These are phyloP conservation scores for Paramecium sonneborni DNA, from an alignment of 73 alveolate species.

Conservation along the genomic window DNA sequence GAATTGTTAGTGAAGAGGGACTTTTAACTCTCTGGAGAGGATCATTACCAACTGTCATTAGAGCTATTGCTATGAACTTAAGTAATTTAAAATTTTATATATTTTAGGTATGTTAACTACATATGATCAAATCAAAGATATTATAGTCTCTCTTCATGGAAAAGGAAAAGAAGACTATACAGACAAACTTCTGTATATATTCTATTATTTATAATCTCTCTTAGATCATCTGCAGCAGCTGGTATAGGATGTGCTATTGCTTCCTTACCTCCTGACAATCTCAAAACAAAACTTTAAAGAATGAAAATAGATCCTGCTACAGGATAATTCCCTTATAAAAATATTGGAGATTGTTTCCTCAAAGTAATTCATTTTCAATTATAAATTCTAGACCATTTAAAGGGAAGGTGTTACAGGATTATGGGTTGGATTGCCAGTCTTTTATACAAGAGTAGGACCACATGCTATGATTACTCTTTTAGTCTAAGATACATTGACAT, in stretches of 20 bases:
- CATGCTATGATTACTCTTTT: conserved; percentile 83
- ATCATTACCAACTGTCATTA: conserved; percentile 83
- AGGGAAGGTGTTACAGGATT: conserved; percentile 82
- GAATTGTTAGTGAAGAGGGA: conserved; percentile 89
- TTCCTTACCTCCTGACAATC: conserved; percentile 86
- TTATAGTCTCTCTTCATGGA: conserved; percentile 63
- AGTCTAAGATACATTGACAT: conserved; percentile 49
- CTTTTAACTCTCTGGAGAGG: conserved; percentile 85
- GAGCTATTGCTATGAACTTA: conserved; percentile 73
- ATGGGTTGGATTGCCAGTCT: conserved; percentile 86
- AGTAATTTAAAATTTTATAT: conserved; percentile 70
- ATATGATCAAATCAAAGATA: conserved; percentile 86
- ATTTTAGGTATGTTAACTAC: conserved; percentile 71
- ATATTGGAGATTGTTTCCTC: conserved; percentile 72
- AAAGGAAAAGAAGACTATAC: conserved; percentile 56
- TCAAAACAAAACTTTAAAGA: conserved; percentile 78
- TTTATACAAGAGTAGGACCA: conserved; percentile 78
- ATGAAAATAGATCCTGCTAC: conserved; percentile 70
- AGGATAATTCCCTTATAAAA: conserved; percentile 77
- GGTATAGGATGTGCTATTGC: conserved; percentile 78
- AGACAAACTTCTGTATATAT: neutral
- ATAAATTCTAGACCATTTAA: neutral
- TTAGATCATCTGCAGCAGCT: conserved; percentile 71
- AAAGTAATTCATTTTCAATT: conserved; percentile 53
- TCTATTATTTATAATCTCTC: neutral